A percentile compares a stretch with the other conserved stretches of the same genome.
These are phyloP conservation scores for Neoboletus magnificus DNA, from an alignment of 768 basidiomycete genomes.

Conservation along the genomic window DNA sequence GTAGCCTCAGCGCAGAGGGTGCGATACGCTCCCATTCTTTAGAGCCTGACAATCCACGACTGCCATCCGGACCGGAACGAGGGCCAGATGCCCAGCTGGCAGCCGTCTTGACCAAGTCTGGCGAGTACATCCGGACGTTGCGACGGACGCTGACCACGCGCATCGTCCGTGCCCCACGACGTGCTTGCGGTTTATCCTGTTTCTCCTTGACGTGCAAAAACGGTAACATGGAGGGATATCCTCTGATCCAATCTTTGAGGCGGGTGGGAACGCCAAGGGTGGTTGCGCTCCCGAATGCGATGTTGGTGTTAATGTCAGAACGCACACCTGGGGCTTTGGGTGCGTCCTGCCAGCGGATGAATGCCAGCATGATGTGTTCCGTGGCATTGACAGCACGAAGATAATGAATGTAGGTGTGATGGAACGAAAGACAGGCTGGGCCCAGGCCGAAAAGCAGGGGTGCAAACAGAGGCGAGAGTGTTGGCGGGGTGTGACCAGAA, in stretches of 20 bases:
- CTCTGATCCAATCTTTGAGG: conserved; percentile 89
- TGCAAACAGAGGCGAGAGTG: conserved; percentile 85
- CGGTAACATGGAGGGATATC: conserved; percentile 81
- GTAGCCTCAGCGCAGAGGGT: conserved; percentile 54
- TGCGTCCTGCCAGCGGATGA: conserved; percentile 78
- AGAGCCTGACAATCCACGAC: conserved; percentile 46
- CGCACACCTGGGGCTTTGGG: conserved; percentile 36
- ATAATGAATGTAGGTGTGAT: conserved; percentile 63
- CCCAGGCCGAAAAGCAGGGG: conserved; percentile 86
- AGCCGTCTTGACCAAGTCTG: conserved; percentile 73
- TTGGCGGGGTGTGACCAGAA: conserved; percentile 88
- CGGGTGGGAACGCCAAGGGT: conserved; percentile 74
- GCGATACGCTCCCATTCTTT: conserved; percentile 79
- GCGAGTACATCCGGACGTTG: conserved; percentile 83
- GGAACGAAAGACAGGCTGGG: conserved; percentile 47
- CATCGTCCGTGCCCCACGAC: conserved; percentile 75
- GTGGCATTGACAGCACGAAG: conserved; percentile 81
- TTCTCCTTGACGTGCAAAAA: conserved; percentile 49
- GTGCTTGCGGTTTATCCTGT: conserved; percentile 54
- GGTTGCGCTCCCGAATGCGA: conserved; percentile 47
- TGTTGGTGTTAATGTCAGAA: conserved; percentile 30
- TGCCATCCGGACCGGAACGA: conserved; percentile 18
- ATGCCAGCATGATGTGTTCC: conserved; percentile 90
- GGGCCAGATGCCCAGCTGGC: conserved; percentile 46
- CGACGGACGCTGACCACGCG: conserved; percentile 73